Conservation (phyloP, 2,329 filamentous ascomycete species). For the Epichloe sibirici region DNA sequence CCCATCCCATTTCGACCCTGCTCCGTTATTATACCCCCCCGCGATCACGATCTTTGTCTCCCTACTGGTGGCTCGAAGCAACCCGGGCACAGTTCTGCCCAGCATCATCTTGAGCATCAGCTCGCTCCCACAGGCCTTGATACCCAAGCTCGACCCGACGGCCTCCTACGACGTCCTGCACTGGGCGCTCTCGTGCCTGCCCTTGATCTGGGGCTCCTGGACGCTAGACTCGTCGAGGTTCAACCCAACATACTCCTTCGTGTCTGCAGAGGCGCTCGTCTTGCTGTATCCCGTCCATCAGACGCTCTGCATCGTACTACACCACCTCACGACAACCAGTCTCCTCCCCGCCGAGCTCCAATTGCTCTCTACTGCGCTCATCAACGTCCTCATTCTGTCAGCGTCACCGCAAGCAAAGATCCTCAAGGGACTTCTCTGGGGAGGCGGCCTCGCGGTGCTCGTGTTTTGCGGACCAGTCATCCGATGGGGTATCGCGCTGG, state of each 20-base stretch:
- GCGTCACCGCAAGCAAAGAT: constrained; percentile 73
- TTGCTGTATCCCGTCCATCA: constrained; percentile 77
- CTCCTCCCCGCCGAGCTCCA: constrained; percentile 79
- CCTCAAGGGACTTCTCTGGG: constrained; percentile 77
- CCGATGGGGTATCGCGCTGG: constrained; percentile 72
- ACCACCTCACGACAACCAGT: constrained; percentile 78
- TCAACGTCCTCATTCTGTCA: constrained; percentile 70
- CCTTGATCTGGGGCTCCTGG: constrained; percentile 33
- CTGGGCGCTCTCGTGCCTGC: constrained; percentile 65
- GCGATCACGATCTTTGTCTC: constrained; percentile 66
- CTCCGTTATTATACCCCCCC: constrained; percentile 82
- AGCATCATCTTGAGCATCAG: constrained; percentile 75
- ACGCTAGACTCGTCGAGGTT: constrained; percentile 22
- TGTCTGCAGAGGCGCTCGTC: constrained; percentile 44
- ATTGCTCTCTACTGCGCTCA: constrained; percentile 67
- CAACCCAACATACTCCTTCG: constrained; percentile 18
- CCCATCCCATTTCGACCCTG: constrained; percentile 76
- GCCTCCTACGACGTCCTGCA: constrained; percentile 56
- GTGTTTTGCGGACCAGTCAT: constrained; percentile 63
- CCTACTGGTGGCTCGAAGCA: constrained; percentile 55
- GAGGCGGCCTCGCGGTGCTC: constrained; percentile 66
- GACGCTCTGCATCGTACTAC: constrained; percentile 58
- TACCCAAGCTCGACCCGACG: constrained; percentile 49
- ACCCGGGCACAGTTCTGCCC: constrained; percentile 51
- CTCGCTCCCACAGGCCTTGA: constrained; percentile 58